phyloP scores from a whole-genome alignment of 306 rosid species.

The Trifolium fragiferum region DNA sequence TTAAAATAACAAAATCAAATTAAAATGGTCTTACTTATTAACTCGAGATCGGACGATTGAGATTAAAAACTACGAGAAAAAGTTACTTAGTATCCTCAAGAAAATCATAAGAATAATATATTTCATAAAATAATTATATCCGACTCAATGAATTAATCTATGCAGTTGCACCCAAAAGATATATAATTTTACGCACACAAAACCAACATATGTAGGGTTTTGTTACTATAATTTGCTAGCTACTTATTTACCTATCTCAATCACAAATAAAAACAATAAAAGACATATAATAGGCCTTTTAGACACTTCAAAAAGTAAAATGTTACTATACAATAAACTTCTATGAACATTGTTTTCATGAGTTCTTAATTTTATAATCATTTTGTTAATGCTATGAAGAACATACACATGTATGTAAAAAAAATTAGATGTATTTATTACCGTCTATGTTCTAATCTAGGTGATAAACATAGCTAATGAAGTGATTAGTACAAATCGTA shows the following conservation, averaged over 20 bases:
- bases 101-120: no score
- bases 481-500: constrained; percentile 1
- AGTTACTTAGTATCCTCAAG: no score
- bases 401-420: not conserved
- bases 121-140: no score
- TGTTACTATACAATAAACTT: constrained; percentile 1
- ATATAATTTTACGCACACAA: no score
- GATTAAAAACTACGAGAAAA: no score
- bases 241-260: not conserved
- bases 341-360: not conserved
- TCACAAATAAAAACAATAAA: constrained; percentile 11
- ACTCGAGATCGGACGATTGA: no score
- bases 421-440: constrained; percentile 3
- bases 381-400: not conserved
- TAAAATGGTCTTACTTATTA: no score
- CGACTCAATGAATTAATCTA: no score
- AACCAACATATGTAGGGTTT: not conserved
- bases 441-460: constrained; percentile 3
- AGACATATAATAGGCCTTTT: not conserved
- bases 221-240: not conserved
- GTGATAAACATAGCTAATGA: not conserved
- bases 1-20: no score
- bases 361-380: constrained; percentile 24
- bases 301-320: constrained; percentile 32
- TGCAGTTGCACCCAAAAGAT: no score